Percentiles rank a stretch among this genome's conserved stretches.
These are phyloP conservation scores for Aspergillus sp. DNA, from an alignment of 2,329 filamentous ascomycete species.

Conservation along the genomic window DNA sequence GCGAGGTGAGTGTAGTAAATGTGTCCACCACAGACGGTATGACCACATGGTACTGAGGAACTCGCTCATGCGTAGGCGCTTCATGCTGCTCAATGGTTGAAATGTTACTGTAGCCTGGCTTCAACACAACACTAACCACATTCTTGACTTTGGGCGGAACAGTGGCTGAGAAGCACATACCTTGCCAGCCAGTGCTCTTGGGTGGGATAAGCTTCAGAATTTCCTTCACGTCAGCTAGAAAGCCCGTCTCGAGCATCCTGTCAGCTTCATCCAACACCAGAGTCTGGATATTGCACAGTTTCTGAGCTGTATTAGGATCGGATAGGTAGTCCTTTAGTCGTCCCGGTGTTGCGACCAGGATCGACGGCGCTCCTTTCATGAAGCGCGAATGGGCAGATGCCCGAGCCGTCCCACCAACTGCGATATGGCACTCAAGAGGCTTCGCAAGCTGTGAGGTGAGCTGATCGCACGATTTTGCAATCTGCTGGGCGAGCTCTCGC, in stretches of 20 bases:
- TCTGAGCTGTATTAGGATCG: slow-evolving; percentile 42
- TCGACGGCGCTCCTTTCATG: slow-evolving; percentile 29
- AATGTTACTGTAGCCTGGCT: slow-evolving; percentile 73
- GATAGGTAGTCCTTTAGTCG: slow-evolving; percentile 50
- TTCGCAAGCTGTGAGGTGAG: slow-evolving; percentile 41
- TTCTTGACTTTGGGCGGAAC: slow-evolving; percentile 78
- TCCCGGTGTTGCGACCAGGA: slow-evolving; percentile 51
- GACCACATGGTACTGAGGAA: slow-evolving; percentile 50
- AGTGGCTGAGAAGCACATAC: slow-evolving; percentile 86
- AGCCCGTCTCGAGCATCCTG: slow-evolving; percentile 38
- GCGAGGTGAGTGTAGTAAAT: slow-evolving; percentile 46
- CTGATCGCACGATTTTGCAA: slow-evolving; percentile 47
- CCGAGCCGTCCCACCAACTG: slow-evolving; percentile 41
- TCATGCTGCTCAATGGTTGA: slow-evolving; percentile 80
- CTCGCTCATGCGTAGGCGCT: slow-evolving; percentile 65
- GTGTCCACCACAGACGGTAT: slow-evolving; percentile 45
- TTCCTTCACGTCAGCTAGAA: slow-evolving; percentile 52
- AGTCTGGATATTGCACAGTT: slow-evolving; percentile 48
- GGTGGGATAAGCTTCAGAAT: slow-evolving; percentile 53
- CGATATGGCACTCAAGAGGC: slow-evolving; percentile 46
- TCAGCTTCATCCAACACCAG: slow-evolving; percentile 49
- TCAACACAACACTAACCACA: slow-evolving; percentile 66
- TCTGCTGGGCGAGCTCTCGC: slow-evolving; percentile 51
- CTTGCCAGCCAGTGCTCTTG: slow-evolving; percentile 47
- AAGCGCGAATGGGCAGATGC: slow-evolving; percentile 29